A percentile compares a stretch with the other conserved stretches of the same genome.
Evolutionary conservation across 2,329 filamentous ascomycete species (phyloP).

Genomic region (Epichloe aotearoae): DNA sequence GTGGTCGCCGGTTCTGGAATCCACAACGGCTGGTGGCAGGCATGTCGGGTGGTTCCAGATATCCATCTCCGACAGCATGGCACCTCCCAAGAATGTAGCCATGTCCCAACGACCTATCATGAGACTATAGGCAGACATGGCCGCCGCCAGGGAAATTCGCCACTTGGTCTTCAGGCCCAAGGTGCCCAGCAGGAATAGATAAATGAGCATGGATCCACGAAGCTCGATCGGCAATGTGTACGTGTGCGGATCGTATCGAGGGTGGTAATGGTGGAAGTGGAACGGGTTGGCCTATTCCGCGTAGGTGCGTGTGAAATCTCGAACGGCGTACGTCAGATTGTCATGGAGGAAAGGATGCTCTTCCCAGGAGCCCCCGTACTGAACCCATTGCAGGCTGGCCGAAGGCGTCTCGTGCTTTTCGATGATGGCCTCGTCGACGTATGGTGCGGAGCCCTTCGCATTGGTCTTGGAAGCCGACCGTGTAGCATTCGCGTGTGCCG

Average conservation of each 20-base stretch:
- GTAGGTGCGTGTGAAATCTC: constrained; percentile 24
- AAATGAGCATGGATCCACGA: constrained; percentile 26
- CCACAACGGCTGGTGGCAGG: background rate
- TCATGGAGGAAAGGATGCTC: constrained; percentile 27
- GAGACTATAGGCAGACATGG: constrained; percentile 21
- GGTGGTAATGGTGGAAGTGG: constrained; percentile 25
- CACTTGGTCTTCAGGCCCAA: constrained; percentile 22
- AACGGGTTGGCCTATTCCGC: constrained; percentile 28
- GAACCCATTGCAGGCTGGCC: constrained; percentile 18
- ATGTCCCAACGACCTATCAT: constrained; percentile 26
- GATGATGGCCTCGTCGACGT: too few relatives aligned
- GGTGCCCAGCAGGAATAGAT: constrained; percentile 26
- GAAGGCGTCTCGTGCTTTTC: constrained; percentile 1
- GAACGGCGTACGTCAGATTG: constrained; percentile 23
- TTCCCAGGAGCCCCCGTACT: constrained; percentile 28
- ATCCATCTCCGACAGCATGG: constrained; percentile 24
- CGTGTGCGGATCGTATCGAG: constrained; percentile 27
- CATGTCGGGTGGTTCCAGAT: constrained; percentile 9
- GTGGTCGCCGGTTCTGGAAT: background rate
- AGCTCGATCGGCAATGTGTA: constrained; percentile 30
- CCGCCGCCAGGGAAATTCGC: constrained; percentile 17
- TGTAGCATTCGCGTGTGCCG: background rate
- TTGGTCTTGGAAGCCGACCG: background rate
- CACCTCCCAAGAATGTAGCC: constrained; percentile 24
- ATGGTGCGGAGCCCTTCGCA: background rate